Evolutionary conservation across 148 eudicot genomes (phyloP), one percentile per base, ranked within the genome.

Genomic region (Persicaria maculosa): DNA sequence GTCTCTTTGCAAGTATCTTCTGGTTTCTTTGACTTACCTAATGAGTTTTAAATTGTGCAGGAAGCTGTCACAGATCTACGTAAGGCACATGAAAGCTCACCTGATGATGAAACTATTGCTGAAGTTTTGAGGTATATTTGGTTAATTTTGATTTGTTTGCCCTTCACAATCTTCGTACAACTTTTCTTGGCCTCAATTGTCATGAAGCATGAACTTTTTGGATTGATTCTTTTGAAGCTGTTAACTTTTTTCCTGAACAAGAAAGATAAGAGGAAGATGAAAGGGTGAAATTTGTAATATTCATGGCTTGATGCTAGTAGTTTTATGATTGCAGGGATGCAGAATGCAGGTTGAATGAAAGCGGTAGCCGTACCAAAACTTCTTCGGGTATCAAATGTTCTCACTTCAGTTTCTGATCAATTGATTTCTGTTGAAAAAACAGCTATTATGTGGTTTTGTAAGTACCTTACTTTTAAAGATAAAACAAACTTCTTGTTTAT

Each of bases 71-170:
- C 85, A 75, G 97, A 95, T 80, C 82, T 95, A 80, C 83, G 80
- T 46, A 84, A 80, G 81, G 99, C 99, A 55, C 91, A 75, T 88
- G 92, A 95, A 84, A 82, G 87, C 78, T 92, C 92, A 67, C 99
- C 96, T 43, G 92, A 83, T 71, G 94, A 95, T 81, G 92, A 95
- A 82, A 95, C 96, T 75, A 95, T 95, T 74, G 85, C 90, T 71
- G 97, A 90, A 50, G 90, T 92, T 65, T 83, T 88, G 77, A 87
- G 97, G 97, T 95, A 89, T 68, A 43, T 59, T 74, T 55, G 45
- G 22, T 47, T 22, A 15, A 58, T 11, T 16, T 17, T 65, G 36
- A 43, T 12, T 12, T 48, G 52, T 48, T 48, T 36, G 16, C 4
- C 9, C 46, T 65, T 65, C n/a, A 31, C 19, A 65, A 6, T 11